Evolutionary conservation across 345 rosid genomes (phyloP).

Genomic region (Clarkia xantiana): DNA sequence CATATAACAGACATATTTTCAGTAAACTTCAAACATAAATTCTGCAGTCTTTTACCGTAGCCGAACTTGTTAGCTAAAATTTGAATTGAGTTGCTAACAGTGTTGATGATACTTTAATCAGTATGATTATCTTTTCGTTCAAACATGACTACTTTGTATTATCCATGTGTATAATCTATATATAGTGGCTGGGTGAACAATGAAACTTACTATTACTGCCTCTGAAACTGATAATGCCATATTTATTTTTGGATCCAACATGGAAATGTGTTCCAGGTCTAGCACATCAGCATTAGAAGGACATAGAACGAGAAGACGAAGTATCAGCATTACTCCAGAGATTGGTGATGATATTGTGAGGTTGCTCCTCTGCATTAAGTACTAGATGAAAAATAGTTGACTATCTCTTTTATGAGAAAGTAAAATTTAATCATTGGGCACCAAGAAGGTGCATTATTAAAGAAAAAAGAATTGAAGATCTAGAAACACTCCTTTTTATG

Average conservation of each 20-base stretch:
- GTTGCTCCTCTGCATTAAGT: slow-evolving; percentile 1
- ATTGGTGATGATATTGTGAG: slow-evolving; percentile 93
- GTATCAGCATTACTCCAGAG: slow-evolving; percentile 96
- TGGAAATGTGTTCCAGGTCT: slow-evolving; percentile 40
- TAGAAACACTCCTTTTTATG: no score
- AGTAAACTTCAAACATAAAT: no score
- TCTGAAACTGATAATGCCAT: neutral
- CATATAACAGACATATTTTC: no score
- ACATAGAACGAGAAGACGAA: slow-evolving; percentile 83
- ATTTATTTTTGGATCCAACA: neutral
- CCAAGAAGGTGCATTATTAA: no score
- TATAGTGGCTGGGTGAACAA: neutral
- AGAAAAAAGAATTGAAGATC: no score
- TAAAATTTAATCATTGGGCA: no score
- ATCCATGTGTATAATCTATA: neutral
- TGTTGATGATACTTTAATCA: no score
- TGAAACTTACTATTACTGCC: neutral
- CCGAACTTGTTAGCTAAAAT: no score
- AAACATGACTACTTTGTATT: neutral
- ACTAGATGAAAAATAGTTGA: neutral
- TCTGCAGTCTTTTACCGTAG: no score
- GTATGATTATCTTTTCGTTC: neutral
- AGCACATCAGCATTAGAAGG: slow-evolving; percentile 65
- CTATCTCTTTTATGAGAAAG: neutral
- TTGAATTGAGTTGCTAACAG: no score